Evolutionary conservation across 345 rosid genomes (phyloP), one percentile per base, ranked within the genome.

Genomic region (Acer campestre): DNA sequence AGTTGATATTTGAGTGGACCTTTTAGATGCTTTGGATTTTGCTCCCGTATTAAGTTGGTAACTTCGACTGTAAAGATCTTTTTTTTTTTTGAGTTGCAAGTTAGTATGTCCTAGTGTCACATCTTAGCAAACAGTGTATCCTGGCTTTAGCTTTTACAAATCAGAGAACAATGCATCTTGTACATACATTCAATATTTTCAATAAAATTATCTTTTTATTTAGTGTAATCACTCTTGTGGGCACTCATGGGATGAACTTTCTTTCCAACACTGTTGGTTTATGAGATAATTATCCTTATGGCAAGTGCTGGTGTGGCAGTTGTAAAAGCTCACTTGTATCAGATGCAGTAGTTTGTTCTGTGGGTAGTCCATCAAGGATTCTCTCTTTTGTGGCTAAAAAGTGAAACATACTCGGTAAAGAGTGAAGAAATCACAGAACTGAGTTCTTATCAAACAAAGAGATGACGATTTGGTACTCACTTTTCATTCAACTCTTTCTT

Each of bases 121-220:
- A 74, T 77, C 80, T 80, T 86, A 86, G 92, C 89, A 81, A 82
- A 85, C 73, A 68, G 70, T 82, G 86, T 84, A 88, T 84, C 82
- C 79, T 84, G 83, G 84, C 82, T 85, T 87, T 84, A 89, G 87
- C 85, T 85, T 80, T 78, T 86, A 84, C 85, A 82, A 83, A 85
- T 83, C 88, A 87, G 85, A 87, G 87, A 80, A 85, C 86, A 81
- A 81, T 82, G 85, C 84, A 85, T 84, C 90, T 74, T 96, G 98
- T 96, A 94, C 86, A 96, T 91, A 89, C 91, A 85, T 88, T 89
- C 87, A 79, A 77, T 81, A 78, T 90, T 85, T 84, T 83, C 70
- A 86, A 93, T 92, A 90, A 91, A 82, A 87, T 82, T 78, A 86
- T 85, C 81, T 84, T 85, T 84, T 80, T 35, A 44, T 48, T 83